A percentile compares a stretch with the other conserved stretches of the same genome.
These are phyloP conservation scores for Hansenula sp. DNA, from an alignment of 1,139 yeast genomes.

Conservation along the genomic window DNA sequence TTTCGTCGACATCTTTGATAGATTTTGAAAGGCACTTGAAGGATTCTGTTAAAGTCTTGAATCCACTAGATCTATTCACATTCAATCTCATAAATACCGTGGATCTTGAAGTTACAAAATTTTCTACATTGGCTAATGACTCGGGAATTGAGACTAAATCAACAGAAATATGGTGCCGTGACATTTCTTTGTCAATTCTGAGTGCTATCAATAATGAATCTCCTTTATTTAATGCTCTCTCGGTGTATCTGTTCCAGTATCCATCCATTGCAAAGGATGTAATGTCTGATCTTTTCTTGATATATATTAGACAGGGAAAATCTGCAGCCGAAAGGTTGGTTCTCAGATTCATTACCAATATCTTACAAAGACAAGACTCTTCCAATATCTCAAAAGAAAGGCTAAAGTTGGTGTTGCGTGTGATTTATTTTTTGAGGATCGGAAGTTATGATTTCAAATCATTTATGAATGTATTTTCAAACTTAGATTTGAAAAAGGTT, in stretches of 20 bases:
- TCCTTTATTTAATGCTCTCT: conserved; percentile 20
- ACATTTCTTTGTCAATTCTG: conserved; percentile 33
- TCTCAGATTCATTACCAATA: conserved; percentile 8
- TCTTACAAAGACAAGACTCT: conserved; percentile 1
- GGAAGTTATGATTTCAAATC: conserved; percentile 33
- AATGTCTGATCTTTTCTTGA: conserved; percentile 23
- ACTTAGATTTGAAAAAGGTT: conserved; percentile 31
- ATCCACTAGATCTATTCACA: conserved; percentile 12
- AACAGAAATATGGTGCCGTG: conserved; percentile 28
- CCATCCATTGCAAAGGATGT: conserved; percentile 12
- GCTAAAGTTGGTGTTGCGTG: conserved; percentile 32
- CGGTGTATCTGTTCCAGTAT: conserved; percentile 19
- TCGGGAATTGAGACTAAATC: neutral
- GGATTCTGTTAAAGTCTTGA: conserved; percentile 1
- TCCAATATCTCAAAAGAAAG: conserved; percentile 20
- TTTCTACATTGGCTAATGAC: conserved; percentile 8
- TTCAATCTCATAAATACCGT: conserved; percentile 10
- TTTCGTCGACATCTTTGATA: conserved; percentile 6
- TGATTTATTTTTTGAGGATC: conserved; percentile 41
- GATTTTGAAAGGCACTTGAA: conserved; percentile 7
- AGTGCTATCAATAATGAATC: conserved; percentile 27
- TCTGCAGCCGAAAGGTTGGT: conserved; percentile 8
- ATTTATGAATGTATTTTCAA: conserved; percentile 34
- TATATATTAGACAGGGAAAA: conserved; percentile 20
- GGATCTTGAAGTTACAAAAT: neutral